These are phyloP conservation scores for Fusarium torreyae DNA, from an alignment of 2,329 filamentous ascomycete genomes.

Conservation along the genomic window DNA sequence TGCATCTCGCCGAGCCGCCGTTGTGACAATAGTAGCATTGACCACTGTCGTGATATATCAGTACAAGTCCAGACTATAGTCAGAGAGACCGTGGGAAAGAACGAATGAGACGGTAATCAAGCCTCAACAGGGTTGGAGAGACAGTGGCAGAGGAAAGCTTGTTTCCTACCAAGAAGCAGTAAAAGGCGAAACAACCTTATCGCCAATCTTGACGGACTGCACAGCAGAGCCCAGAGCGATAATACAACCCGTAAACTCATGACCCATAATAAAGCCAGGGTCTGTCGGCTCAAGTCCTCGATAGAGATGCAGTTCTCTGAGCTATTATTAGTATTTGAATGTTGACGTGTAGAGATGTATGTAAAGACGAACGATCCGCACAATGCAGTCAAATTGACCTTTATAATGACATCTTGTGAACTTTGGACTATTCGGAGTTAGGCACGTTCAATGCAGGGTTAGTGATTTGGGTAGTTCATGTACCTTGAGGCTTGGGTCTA, in stretches of 20 bases:
- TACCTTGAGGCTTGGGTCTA: conserved; percentile 79
- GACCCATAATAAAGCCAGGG: conserved; percentile 79
- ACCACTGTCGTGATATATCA: conserved; percentile 44
- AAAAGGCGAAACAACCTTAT: conserved; percentile 88
- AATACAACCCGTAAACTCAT: conserved; percentile 88
- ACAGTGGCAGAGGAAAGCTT: accelerated
- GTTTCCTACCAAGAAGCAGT: conserved; percentile 79
- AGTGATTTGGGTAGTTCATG: background rate
- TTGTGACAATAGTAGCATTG: conserved; percentile 88
- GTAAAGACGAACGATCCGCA: conserved; percentile 79
- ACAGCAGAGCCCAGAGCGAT: conserved; percentile 78
- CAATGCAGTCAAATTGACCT: conserved; percentile 86
- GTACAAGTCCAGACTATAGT: too few species aligned
- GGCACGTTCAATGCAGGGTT: background rate
- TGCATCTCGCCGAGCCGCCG: conserved; percentile 83
- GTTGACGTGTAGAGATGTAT: too few species aligned
- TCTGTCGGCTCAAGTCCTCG: conserved; percentile 82
- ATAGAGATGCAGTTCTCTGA: conserved; percentile 88
- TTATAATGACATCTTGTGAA: conserved; percentile 83
- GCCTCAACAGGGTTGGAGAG: background rate
- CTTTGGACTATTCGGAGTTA: conserved; percentile 67
- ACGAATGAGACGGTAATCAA: background rate
- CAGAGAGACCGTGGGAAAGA: conserved; percentile 13
- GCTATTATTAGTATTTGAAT: background rate
- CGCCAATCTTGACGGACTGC: conserved; percentile 78